A percentile compares a stretch with the other conserved stretches of the same genome.
Conservation (phyloP, 2,329 filamentous ascomycete species). For the Neoarthrinium moseri region DNA sequence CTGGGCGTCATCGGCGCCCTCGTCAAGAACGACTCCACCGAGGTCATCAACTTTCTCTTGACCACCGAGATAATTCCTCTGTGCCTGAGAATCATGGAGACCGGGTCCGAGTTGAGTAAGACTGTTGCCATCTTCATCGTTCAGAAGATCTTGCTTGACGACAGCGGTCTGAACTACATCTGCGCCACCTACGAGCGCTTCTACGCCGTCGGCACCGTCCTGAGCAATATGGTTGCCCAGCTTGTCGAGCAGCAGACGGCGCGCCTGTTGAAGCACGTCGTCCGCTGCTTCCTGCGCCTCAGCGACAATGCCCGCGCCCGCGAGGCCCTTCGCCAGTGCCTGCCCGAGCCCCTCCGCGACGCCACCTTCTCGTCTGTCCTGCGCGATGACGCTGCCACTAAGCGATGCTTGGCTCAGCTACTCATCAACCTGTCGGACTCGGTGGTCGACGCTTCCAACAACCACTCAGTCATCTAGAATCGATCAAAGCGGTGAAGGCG, state of each 20-base stretch:
- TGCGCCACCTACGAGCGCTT: constrained; percentile 98
- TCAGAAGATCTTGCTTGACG: constrained; percentile 96
- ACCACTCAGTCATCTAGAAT: too few species aligned
- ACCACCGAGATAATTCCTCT: constrained; percentile 98
- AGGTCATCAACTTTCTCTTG: constrained; percentile 97
- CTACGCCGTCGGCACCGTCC: constrained; percentile 93
- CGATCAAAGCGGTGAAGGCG: too few species aligned
- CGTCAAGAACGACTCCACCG: constrained; percentile 97
- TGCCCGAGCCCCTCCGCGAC: constrained; percentile 97
- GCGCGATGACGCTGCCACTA: constrained; percentile 94
- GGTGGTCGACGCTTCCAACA: constrained; percentile 51
- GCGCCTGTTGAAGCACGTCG: constrained; percentile 92
- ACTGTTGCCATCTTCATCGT: constrained; percentile 99
- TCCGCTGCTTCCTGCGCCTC: constrained; percentile 90
- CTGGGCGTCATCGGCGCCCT: constrained; percentile 94
- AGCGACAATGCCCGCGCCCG: constrained; percentile 95
- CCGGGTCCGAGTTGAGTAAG: constrained; percentile 95
- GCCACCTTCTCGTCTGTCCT: constrained; percentile 96
- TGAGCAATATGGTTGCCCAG: constrained; percentile 98
- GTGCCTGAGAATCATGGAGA: constrained; percentile 98
- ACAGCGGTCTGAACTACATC: constrained; percentile 96
- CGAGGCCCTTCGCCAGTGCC: constrained; percentile 91
- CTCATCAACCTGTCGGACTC: constrained; percentile 95
- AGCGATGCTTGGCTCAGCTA: constrained; percentile 94
- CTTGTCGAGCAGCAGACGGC: constrained; percentile 97